These are phyloP conservation scores for Naganishia randhawae DNA, from an alignment of 768 basidiomycete genomes.

Conservation along the genomic window DNA sequence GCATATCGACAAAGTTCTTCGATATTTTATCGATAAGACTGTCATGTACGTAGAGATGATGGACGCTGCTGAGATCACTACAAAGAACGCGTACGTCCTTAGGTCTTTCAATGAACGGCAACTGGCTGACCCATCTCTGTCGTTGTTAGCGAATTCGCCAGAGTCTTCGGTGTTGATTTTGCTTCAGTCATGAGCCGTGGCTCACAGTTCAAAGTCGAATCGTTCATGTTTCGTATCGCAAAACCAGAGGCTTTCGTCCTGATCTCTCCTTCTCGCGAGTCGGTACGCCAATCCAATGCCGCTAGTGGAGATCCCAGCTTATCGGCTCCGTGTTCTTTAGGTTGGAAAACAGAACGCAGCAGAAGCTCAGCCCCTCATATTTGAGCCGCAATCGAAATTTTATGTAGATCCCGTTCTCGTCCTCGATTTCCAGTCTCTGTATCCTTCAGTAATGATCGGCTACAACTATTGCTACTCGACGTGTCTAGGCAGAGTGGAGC, in stretches of 20 bases:
- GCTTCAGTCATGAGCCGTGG: constrained; percentile 90
- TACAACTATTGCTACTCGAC: constrained; percentile 88
- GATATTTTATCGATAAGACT: constrained; percentile 65
- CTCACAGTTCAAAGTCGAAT: constrained; percentile 98
- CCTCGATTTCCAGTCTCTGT: constrained; percentile 91
- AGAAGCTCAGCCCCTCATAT: constrained; percentile 83
- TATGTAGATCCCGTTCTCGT: constrained; percentile 90
- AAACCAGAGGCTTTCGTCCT: constrained; percentile 92
- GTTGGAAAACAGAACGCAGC: constrained; percentile 94
- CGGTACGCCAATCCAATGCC: constrained; percentile 57
- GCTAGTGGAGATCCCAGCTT: background rate
- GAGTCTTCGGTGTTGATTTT: constrained; percentile 96
- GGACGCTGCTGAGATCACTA: constrained; percentile 72
- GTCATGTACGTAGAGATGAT: constrained; percentile 72
- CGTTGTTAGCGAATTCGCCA: constrained; percentile 77
- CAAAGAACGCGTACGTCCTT: constrained; percentile 75
- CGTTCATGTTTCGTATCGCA: constrained; percentile 94
- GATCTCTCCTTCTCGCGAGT: constrained; percentile 78
- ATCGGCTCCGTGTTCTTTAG: constrained; percentile 52
- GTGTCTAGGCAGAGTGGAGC: constrained; percentile 79
- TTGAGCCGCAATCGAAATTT: constrained; percentile 89
- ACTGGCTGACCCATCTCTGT: background rate
- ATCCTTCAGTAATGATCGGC: constrained; percentile 97
- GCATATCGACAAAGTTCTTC: constrained; percentile 59
- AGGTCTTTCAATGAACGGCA: background rate